Evolutionary conservation across 2,329 filamentous ascomycete species (phyloP).

Genomic region (Tolypocladium pustulatum): DNA sequence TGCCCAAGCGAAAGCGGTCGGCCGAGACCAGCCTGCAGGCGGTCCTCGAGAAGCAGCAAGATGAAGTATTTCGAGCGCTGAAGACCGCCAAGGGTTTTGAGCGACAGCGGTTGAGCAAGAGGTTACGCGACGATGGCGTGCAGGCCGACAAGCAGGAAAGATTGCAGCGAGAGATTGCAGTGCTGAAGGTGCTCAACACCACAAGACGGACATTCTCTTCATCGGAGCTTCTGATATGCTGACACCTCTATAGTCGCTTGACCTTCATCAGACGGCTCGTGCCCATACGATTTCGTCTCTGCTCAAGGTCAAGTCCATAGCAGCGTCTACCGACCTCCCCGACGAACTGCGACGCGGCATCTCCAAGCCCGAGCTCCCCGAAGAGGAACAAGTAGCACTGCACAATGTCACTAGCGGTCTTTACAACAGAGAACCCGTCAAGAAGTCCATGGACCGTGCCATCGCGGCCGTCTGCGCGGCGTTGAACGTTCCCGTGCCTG

Average conservation of each 20-base stretch:
- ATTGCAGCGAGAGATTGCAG: slow-evolving; percentile 49
- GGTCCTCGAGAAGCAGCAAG: slow-evolving; percentile 43
- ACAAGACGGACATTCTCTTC: background rate
- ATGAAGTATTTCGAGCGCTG: slow-evolving; percentile 54
- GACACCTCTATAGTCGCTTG: slow-evolving; percentile 32
- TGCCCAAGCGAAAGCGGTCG: slow-evolving; percentile 49
- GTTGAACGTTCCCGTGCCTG: slow-evolving; percentile 36
- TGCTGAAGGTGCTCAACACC: slow-evolving; percentile 37
- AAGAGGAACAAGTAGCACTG: slow-evolving; percentile 38
- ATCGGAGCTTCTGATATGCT: background rate
- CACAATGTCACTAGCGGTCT: slow-evolving; percentile 51
- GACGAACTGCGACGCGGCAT: slow-evolving; percentile 34
- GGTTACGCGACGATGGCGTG: slow-evolving; percentile 35
- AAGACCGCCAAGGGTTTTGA: slow-evolving; percentile 69
- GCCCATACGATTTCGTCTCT: slow-evolving; percentile 45
- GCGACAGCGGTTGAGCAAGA: slow-evolving; percentile 62
- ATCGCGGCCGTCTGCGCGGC: slow-evolving; percentile 36
- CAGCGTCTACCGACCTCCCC: slow-evolving; percentile 39
- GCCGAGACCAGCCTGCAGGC: slow-evolving; percentile 33
- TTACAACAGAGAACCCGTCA: slow-evolving; percentile 41
- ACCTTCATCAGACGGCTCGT: slow-evolving; percentile 46
- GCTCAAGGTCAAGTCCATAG: slow-evolving; percentile 41
- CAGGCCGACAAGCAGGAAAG: slow-evolving; percentile 41
- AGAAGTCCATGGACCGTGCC: slow-evolving; percentile 36
- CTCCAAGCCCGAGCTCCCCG: slow-evolving; percentile 38